Conservation (phyloP, 495 filamentous ascomycete species). For the Penicillium mononematosum region DNA sequence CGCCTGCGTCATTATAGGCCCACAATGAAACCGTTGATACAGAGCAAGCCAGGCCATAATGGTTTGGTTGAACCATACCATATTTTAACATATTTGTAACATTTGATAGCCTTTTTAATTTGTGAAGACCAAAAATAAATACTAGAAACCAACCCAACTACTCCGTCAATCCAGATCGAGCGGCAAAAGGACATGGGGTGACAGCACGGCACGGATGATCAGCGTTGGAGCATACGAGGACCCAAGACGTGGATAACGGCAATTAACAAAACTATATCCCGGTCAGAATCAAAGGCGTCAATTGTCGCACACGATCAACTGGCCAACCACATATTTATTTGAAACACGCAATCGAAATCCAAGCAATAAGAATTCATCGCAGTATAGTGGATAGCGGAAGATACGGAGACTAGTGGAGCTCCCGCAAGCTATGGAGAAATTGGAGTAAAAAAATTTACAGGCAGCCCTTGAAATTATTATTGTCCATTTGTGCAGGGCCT, state of each 20-base stretch:
- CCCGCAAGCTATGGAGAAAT: background rate
- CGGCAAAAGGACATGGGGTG: constrained; percentile 1
- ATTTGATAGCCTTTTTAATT: too few species aligned
- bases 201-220: constrained; percentile 7
- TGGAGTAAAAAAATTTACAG: too few species aligned
- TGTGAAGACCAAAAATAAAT: background rate
- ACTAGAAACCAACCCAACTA: background rate
- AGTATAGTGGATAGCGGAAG: background rate
- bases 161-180: constrained; percentile 2
- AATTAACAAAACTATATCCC: background rate
- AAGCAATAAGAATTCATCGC: background rate
- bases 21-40: background rate
- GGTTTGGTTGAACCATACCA: background rate
- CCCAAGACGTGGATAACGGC: background rate
- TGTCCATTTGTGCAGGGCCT: background rate
- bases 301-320: background rate
- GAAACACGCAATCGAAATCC: constrained; percentile 1
- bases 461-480: too few species aligned
- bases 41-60: background rate
- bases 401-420: background rate
- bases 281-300: background rate
- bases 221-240: background rate
- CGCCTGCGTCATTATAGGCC: constrained; percentile 7
- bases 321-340: constrained; percentile 6
- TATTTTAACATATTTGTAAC: background rate